Conservation (phyloP, 345 rosid genomes). For the Fremontodendron californicum region DNA sequence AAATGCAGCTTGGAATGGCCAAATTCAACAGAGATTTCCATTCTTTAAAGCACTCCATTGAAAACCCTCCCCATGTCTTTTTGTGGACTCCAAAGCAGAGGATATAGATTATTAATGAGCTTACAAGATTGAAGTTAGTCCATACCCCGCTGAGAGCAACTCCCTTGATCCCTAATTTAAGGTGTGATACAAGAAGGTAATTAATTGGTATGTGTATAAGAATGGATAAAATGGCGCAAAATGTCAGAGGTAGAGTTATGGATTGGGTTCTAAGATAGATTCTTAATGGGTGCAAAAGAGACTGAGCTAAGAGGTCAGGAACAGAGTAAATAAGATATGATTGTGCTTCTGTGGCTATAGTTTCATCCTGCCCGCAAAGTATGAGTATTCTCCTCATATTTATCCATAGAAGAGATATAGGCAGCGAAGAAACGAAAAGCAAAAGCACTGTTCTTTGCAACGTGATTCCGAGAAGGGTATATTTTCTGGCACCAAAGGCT, state of each 20-base stretch:
- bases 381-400: constrained; percentile 59
- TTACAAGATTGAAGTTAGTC: constrained; percentile 69
- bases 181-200: constrained; percentile 43
- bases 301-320: constrained; percentile 78
- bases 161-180: constrained; percentile 60
- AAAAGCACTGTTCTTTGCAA: constrained; percentile 60
- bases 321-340: constrained; percentile 59
- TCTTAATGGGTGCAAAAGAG: constrained; percentile 78
- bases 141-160: constrained; percentile 67
- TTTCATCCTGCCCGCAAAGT: constrained; percentile 55
- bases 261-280: constrained; percentile 74
- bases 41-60: constrained; percentile 49
- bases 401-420: constrained; percentile 71
- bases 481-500: constrained; percentile 73
- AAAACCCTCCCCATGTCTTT: constrained; percentile 52
- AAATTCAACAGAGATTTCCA: constrained; percentile 50
- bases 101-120: constrained; percentile 48
- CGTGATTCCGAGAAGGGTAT: constrained; percentile 47
- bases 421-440: constrained; percentile 54
- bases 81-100: constrained; percentile 45
- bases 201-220: constrained; percentile 65
- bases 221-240: constrained; percentile 56
- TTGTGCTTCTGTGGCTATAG: constrained; percentile 59
- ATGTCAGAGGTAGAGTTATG: constrained; percentile 65
- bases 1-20: constrained; percentile 71